These are phyloP conservation scores for Plantago major DNA, from an alignment of 257 asterid species.

Conservation along the genomic window DNA sequence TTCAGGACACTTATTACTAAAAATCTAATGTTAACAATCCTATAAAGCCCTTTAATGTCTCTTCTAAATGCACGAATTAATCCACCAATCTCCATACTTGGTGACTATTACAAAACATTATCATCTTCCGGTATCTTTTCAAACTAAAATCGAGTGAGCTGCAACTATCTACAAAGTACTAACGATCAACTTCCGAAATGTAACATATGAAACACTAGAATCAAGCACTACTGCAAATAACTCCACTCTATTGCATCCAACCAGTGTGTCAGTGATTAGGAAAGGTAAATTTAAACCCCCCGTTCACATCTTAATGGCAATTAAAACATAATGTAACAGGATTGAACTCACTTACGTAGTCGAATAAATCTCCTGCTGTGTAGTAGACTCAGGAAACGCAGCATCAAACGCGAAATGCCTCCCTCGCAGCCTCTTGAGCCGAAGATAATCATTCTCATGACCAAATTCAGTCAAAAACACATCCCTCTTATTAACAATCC, in stretches of 20 bases:
- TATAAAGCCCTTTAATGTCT: no score
- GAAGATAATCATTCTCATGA: slow-evolving; percentile 48
- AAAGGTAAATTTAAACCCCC: neutral
- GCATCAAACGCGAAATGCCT: slow-evolving; percentile 63
- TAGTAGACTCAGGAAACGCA: slow-evolving; percentile 50
- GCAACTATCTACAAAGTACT: neutral
- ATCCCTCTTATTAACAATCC: slow-evolving; percentile 49
- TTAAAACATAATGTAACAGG: neutral
- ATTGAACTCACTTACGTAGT: slow-evolving; percentile 43
- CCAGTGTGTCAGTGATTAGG: neutral
- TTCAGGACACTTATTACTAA: no score
- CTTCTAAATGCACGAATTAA: no score
- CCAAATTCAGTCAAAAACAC: slow-evolving; percentile 49
- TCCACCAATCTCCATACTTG: no score
- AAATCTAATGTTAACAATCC: no score
- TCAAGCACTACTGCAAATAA: neutral
- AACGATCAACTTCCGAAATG: neutral
- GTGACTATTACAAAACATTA: no score
- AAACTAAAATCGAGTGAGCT: neutral
- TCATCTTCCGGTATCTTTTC: no score
- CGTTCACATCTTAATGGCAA: neutral
- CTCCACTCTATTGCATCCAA: neutral
- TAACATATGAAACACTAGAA: neutral
- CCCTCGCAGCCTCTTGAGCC: slow-evolving; percentile 58
- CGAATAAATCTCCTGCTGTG: slow-evolving; percentile 51